Base-by-base conservation (phyloP, 2,329 filamentous ascomycete species). In the Arthrocladium fulminans region DNA sequence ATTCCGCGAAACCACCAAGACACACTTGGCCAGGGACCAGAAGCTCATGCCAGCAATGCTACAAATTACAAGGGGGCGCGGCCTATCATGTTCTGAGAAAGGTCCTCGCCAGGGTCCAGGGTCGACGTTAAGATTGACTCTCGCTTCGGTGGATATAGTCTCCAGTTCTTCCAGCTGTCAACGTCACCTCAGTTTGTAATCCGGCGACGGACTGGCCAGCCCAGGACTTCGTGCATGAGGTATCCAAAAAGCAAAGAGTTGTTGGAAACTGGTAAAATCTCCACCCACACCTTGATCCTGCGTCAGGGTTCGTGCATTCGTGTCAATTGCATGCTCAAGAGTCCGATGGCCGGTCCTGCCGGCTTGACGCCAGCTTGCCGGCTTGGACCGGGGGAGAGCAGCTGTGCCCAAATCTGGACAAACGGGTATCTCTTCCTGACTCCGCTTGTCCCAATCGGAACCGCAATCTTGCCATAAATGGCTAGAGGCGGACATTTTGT, bases 111-210 rank as follows among this genome's bases (percentile, higher is more conserved):
- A 17, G 5, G 39, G 5, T 17, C 20, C 23, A 27, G 25, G 22
- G n/a, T n/a, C 24, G 24, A 23, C 20, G 4, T 13, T 13, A 24
- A 13, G 24, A 25, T 27, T n/a, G 39, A 41, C 20, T 23, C 13
- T 3, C 15, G 20, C 23, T 24, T 17, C 10, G 39, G 12, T 19
- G 6, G 20, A 13, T 15, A 13, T n/a, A 41, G 22, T 10, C 24
- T 41, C 25, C 15, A 41, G 22, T 27, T 27, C 39, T 23, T 25
- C 39, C 13, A 7, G 39, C 20, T 41, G 24, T 12, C 13, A 41
- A 41, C n/a, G 39, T 23, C 39, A 41, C 19, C 24, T n/a, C 20
- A 41, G 17, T 24, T 41, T 41, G 39, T 17, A 23, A 25, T 41
- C 25, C n/a, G 39, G 17, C 17, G 22, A 13, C 22, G 39, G 39